Conservation (phyloP, 345 rosid genomes). For the Cochlearia excelsa region DNA sequence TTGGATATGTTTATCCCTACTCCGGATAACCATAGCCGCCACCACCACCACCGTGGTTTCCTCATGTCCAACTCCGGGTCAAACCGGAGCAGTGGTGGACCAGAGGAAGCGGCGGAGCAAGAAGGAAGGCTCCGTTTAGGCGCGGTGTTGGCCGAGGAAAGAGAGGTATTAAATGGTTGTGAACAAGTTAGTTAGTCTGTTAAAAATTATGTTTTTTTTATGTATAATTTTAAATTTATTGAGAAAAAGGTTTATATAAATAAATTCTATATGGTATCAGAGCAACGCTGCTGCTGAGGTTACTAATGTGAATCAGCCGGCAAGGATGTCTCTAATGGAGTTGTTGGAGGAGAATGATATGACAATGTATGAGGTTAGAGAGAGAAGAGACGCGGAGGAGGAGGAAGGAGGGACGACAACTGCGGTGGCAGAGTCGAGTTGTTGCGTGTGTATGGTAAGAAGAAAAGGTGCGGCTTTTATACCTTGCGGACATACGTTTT, state of each 20-base stretch:
- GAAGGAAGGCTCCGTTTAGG: constrained; percentile 34
- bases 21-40: constrained; percentile 18
- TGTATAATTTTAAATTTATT: no score
- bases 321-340: constrained; percentile 87
- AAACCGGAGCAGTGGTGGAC: not conserved
- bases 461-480: constrained; percentile 87
- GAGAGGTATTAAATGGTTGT: constrained; percentile 17
- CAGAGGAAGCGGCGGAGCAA: constrained; percentile 1
- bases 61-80: constrained; percentile 37
- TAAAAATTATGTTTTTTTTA: no score
- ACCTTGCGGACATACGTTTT: constrained; percentile 89
- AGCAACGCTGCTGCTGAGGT: no score
- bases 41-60: constrained; percentile 27
- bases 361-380: constrained; percentile 28
- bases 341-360: constrained; percentile 71
- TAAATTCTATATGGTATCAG: no score
- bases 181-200: no score
- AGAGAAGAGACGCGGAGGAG: constrained; percentile 26
- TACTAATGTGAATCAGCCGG: constrained; percentile 23
- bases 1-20: constrained; percentile 38
- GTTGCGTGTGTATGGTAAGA: constrained; percentile 94
- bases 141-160: constrained; percentile 56
- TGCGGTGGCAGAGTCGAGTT: constrained; percentile 39
- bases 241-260: no score
- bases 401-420: constrained; percentile 31